A percentile compares a stretch with the other conserved stretches of the same genome.
Conservation (phyloP, 106 monocot species). For the Triglochin maritima region DNA sequence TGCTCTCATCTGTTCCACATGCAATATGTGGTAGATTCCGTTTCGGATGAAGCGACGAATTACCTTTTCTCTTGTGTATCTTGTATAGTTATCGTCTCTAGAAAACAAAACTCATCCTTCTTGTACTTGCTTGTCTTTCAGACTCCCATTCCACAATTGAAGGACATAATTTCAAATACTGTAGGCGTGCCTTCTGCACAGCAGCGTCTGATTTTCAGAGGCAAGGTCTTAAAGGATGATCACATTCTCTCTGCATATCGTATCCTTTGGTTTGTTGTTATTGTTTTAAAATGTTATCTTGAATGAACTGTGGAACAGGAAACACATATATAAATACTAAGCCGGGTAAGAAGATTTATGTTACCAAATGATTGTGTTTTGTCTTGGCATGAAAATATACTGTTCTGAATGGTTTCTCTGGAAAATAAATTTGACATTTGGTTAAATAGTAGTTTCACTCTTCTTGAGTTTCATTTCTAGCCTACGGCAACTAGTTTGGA, state of each 20-base stretch:
- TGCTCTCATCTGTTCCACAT: background rate
- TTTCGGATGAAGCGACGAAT: background rate
- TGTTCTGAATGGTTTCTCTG: too few relatives aligned
- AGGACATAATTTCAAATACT: slow-evolving; percentile 53
- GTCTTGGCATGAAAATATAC: background rate
- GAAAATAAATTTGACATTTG: too few relatives aligned
- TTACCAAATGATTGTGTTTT: background rate
- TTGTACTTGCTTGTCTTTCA: slow-evolving; percentile 17
- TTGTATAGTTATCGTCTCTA: background rate
- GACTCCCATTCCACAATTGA: slow-evolving; percentile 46
- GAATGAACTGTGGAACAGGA: background rate
- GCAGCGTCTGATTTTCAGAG: slow-evolving; percentile 87
- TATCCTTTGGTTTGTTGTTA: slow-evolving; percentile 28
- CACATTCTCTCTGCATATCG: slow-evolving; percentile 68
- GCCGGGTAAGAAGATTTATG: background rate
- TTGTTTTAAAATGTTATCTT: background rate
- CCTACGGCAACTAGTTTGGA: too few relatives aligned
- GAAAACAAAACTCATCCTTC: background rate
- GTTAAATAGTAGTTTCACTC: too few relatives aligned
- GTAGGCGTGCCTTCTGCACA: slow-evolving; percentile 55
- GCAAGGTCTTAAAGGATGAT: slow-evolving; percentile 82
- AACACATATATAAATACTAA: background rate
- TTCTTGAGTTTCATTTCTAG: too few relatives aligned
- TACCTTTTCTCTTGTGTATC: background rate
- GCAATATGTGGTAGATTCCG: background rate